phyloP scores from a whole-genome alignment of 73 alveolate species.

The Tetrahymena borealis region DNA sequence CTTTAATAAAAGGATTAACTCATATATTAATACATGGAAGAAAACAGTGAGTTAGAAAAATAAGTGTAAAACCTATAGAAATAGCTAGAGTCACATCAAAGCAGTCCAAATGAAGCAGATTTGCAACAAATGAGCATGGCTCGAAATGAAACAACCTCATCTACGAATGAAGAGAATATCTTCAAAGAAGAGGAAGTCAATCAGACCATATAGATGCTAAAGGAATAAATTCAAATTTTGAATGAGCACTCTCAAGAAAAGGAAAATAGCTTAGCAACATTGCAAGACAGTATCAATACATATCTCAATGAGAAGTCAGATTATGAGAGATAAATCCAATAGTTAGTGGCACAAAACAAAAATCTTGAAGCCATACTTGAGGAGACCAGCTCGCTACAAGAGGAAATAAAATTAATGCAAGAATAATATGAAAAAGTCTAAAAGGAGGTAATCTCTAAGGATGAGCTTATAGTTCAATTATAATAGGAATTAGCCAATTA shows the following conservation, averaged over 20 bases:
- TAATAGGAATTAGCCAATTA: too few species aligned
- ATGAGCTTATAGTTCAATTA: too few species aligned
- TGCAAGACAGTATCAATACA: background rate
- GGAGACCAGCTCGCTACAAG: too few species aligned
- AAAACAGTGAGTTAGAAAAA: background rate
- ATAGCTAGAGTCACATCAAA: background rate
- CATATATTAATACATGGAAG: background rate
- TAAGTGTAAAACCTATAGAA: background rate
- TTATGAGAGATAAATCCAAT: background rate
- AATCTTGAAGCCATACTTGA: too few species aligned
- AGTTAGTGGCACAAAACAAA: too few species aligned
- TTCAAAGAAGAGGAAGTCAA: background rate
- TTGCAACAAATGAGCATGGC: background rate
- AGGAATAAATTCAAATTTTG: background rate
- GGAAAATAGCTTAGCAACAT: background rate
- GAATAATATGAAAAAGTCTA: too few species aligned
- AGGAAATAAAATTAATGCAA: too few species aligned
- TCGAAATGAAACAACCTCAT: background rate
- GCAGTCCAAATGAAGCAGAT: background rate
- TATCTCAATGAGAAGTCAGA: background rate
- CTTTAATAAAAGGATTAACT: background rate
- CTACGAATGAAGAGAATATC: background rate
- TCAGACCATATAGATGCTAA: background rate
- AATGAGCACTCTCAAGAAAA: background rate
- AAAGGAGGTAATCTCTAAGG: too few species aligned